phyloP scores from a whole-genome alignment of 2,329 filamentous ascomycete species.

The Nemania sp. region DNA sequence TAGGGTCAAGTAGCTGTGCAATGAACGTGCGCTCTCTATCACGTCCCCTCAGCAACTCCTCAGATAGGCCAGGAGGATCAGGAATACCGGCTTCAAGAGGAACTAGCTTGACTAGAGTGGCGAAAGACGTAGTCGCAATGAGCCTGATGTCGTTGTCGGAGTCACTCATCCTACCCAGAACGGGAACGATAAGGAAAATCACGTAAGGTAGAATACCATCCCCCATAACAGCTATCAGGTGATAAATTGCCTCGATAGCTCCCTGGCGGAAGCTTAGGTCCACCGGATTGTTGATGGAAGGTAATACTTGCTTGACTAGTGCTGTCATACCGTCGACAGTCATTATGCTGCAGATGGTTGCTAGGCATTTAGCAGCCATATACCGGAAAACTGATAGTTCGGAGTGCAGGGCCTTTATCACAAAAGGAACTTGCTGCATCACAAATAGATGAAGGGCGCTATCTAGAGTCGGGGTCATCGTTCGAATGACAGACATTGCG shows the following conservation, averaged over 20 bases:
- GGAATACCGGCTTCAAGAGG: slow-evolving; percentile 97
- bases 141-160: slow-evolving; percentile 95
- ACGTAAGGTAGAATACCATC: slow-evolving; percentile 96
- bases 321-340: slow-evolving; percentile 96
- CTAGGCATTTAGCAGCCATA: slow-evolving; percentile 96
- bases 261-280: slow-evolving; percentile 92
- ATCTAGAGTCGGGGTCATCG: slow-evolving; percentile 91
- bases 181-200: slow-evolving; percentile 97
- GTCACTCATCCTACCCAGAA: slow-evolving; percentile 97
- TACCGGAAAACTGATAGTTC: slow-evolving; percentile 93
- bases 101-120: slow-evolving; percentile 95
- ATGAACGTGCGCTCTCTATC: slow-evolving; percentile 98
- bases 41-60: slow-evolving; percentile 87
- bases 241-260: slow-evolving; percentile 94
- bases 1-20: slow-evolving; percentile 92
- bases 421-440: slow-evolving; percentile 82
- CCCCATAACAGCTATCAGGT: slow-evolving; percentile 98
- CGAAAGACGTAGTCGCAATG: slow-evolving; percentile 95
- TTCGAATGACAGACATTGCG: slow-evolving; percentile 90
- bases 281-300: slow-evolving; percentile 89
- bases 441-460: slow-evolving; percentile 81
- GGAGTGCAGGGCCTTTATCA: slow-evolving; percentile 89
- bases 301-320: slow-evolving; percentile 90
- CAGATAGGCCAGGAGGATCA: slow-evolving; percentile 91
- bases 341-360: slow-evolving; percentile 96